Evolutionary conservation across 495 filamentous ascomycete genomes (phyloP).

Genomic region (Aspergillus homomorphus): DNA sequence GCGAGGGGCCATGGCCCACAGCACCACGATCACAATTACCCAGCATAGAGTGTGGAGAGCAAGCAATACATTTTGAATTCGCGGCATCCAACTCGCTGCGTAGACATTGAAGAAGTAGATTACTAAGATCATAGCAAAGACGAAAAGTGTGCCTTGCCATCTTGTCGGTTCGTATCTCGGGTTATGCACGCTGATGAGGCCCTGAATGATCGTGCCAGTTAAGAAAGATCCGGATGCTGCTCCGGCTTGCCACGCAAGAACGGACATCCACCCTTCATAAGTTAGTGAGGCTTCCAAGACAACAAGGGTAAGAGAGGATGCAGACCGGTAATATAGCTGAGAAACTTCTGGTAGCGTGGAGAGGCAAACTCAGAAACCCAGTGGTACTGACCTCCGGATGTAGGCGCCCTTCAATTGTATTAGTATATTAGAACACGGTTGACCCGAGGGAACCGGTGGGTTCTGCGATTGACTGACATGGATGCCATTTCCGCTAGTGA

Average conservation of each 20-base stretch:
- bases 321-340: constrained; percentile 33
- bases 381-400: constrained; percentile 41
- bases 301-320: background rate
- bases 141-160: constrained; percentile 48
- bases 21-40: constrained; percentile 42
- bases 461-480: constrained; percentile 12
- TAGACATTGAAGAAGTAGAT: constrained; percentile 40
- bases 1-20: constrained; percentile 34
- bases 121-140: constrained; percentile 35
- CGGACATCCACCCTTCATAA: constrained; percentile 34
- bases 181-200: constrained; percentile 37
- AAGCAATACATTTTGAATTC: constrained; percentile 46
- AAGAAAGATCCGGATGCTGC: constrained; percentile 31
- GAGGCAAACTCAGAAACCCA: constrained; percentile 27
- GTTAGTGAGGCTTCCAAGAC: background rate
- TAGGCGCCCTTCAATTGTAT: constrained; percentile 28
- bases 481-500: constrained; percentile 34
- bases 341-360: constrained; percentile 34
- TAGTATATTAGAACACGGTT: background rate
- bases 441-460: background rate
- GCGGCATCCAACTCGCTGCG: constrained; percentile 38
- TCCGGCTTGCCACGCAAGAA: constrained; percentile 42
- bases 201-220: constrained; percentile 41
- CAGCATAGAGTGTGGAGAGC: constrained; percentile 48
- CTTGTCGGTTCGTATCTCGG: constrained; percentile 25